Percentiles rank a stretch among this genome's conserved stretches.
phyloP scores from a whole-genome alignment of 441 rosid species.

The Francoa sonchifolia region DNA sequence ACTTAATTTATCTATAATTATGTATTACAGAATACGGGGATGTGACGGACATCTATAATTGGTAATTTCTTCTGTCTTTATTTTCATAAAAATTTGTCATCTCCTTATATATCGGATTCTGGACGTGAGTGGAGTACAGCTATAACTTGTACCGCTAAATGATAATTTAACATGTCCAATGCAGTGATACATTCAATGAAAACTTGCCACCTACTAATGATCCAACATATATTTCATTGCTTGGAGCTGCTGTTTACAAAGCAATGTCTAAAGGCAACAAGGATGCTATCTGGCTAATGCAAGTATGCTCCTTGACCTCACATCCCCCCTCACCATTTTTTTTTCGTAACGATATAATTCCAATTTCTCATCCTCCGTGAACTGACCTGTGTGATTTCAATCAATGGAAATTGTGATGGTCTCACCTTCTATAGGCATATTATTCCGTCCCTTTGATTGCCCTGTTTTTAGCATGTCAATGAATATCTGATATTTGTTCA shows the following conservation, averaged over 20 bases:
- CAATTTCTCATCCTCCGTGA: too few relatives aligned
- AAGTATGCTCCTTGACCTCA: slow-evolving; percentile 34
- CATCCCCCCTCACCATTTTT: background rate
- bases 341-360: background rate
- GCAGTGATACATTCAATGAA: slow-evolving; percentile 94
- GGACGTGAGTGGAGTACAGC: too few relatives aligned
- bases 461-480: background rate
- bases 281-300: slow-evolving; percentile 97
- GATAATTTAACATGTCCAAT: slow-evolving; percentile 13
- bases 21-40: slow-evolving; percentile 78
- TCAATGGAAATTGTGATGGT: too few relatives aligned
- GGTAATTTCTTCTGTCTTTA: slow-evolving; percentile 37
- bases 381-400: too few relatives aligned
- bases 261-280: slow-evolving; percentile 88
- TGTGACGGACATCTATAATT: slow-evolving; percentile 89
- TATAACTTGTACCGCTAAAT: too few relatives aligned
- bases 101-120: too few relatives aligned
- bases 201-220: slow-evolving; percentile 86
- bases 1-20: background rate
- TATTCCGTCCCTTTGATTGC: background rate
- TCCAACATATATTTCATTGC: slow-evolving; percentile 59
- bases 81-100: too few relatives aligned
- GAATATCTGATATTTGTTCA: background rate
- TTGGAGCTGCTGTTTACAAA: slow-evolving; percentile 83
- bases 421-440: too few relatives aligned